phyloP scores from a whole-genome alignment of 148 eudicot genomes.

The Spergularia bocconei region DNA sequence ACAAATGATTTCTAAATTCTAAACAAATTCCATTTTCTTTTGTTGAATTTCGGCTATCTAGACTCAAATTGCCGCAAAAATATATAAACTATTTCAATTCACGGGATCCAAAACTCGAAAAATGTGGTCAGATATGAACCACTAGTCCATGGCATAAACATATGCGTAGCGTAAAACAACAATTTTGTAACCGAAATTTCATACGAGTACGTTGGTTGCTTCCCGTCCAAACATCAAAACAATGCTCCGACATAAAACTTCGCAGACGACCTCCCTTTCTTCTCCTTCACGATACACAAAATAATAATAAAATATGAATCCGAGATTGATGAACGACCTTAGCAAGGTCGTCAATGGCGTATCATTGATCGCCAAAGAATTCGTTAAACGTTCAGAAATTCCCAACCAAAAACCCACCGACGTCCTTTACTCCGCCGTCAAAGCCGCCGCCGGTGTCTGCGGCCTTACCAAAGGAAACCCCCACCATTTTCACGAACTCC shows the following conservation, averaged over 20 bases:
- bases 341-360: conserved; percentile 58
- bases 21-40: too few relatives aligned
- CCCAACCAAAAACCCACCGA: conserved; percentile 17
- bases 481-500: conserved; percentile 21
- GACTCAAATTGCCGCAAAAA: too few relatives aligned
- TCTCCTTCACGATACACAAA: neutral
- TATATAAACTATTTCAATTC: too few relatives aligned
- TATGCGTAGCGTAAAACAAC: too few relatives aligned
- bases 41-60: too few relatives aligned
- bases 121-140: too few relatives aligned
- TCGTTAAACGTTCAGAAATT: conserved; percentile 27
- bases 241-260: neutral
- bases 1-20: too few relatives aligned
- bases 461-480: conserved; percentile 78
- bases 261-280: neutral
- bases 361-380: conserved; percentile 62
- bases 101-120: too few relatives aligned
- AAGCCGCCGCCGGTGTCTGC: conserved; percentile 46
- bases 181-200: too few relatives aligned
- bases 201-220: conserved; percentile 1
- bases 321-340: conserved; percentile 40
- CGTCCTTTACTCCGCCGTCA: conserved; percentile 42
- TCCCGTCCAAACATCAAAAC: neutral
- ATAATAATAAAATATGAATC: neutral
- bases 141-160: too few relatives aligned